Conservation (phyloP, 768 basidiomycete genomes). For the Boletus subcaerulescens region DNA sequence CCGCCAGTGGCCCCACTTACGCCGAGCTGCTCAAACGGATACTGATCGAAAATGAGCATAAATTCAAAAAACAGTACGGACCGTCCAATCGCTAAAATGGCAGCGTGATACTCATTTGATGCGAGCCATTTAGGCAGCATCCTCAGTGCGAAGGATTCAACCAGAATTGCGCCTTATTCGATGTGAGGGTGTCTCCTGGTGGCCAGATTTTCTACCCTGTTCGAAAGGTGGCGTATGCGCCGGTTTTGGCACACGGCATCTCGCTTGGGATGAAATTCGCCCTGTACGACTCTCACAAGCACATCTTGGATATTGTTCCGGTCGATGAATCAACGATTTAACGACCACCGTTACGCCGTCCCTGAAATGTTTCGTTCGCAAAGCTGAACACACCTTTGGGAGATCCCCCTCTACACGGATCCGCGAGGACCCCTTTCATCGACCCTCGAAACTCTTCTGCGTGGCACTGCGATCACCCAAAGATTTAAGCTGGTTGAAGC, state of each 20-base stretch:
- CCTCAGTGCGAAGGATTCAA: conserved; percentile 31
- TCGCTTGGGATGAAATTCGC: conserved; percentile 13
- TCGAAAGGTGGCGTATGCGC: conserved; percentile 8
- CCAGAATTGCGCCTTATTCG: conserved; percentile 22
- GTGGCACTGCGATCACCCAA: not conserved
- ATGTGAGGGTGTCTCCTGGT: conserved; percentile 12
- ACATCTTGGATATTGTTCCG: not conserved
- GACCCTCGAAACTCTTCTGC: not conserved
- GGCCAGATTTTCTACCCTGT: conserved; percentile 5
- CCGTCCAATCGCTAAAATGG: conserved; percentile 5
- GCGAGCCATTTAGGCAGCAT: conserved; percentile 17
- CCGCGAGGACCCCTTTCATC: not conserved
- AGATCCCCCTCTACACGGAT: not conserved
- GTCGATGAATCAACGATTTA: conserved; percentile 16
- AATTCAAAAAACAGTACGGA: conserved; percentile 4
- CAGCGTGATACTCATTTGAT: not conserved
- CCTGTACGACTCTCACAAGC: conserved; percentile 12
- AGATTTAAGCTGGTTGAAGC: not conserved
- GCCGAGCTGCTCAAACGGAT: conserved; percentile 14
- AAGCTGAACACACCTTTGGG: not conserved
- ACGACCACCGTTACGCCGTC: not conserved
- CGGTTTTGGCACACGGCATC: conserved; percentile 29
- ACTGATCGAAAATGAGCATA: conserved; percentile 5
- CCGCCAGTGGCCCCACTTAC: conserved; percentile 20
- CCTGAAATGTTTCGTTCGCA: not conserved